Evolutionary conservation across 176 grass and related monocot species (phyloP).

Genomic region (Melocanna baccifera): DNA sequence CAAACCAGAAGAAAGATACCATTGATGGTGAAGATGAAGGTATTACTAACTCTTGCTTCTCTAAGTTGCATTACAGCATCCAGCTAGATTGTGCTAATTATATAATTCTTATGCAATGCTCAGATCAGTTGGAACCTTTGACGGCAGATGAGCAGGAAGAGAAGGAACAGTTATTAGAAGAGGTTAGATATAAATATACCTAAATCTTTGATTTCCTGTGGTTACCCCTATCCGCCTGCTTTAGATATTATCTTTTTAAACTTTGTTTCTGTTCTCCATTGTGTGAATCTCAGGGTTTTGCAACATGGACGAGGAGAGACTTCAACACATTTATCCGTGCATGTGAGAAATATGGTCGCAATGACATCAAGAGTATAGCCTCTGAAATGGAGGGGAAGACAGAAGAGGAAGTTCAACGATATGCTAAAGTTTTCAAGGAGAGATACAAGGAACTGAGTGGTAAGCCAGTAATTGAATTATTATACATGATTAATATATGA

Average conservation of each 20-base stretch:
- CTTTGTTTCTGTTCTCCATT: neutral
- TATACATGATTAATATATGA: neutral
- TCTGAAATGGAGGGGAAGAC: conserved; percentile 94
- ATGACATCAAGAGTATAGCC: conserved; percentile 89
- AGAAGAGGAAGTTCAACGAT: conserved; percentile 93
- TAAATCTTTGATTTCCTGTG: neutral
- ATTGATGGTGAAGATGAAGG: conserved; percentile 97
- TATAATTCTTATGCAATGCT: conserved; percentile 33
- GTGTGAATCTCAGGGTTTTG: conserved; percentile 69
- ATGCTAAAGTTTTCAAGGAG: conserved; percentile 82
- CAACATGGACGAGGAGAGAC: conserved; percentile 88
- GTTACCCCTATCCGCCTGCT: neutral
- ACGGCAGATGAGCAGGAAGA: conserved; percentile 86
- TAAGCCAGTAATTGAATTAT: conserved; percentile 24
- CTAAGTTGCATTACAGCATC: neutral
- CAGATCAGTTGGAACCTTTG: conserved; percentile 81
- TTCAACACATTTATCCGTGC: conserved; percentile 93
- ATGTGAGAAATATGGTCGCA: conserved; percentile 94
- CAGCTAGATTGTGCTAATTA: conserved; percentile 27
- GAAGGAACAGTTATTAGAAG: conserved; percentile 80
- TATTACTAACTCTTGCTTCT: conserved; percentile 29
- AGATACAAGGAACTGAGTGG: conserved; percentile 94
- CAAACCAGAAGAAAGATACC: conserved; percentile 85
- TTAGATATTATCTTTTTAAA: neutral
- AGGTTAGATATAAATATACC: conserved; percentile 37